phyloP scores from a whole-genome alignment of 2,329 filamentous ascomycete genomes.

The Epichloe amarillans region DNA sequence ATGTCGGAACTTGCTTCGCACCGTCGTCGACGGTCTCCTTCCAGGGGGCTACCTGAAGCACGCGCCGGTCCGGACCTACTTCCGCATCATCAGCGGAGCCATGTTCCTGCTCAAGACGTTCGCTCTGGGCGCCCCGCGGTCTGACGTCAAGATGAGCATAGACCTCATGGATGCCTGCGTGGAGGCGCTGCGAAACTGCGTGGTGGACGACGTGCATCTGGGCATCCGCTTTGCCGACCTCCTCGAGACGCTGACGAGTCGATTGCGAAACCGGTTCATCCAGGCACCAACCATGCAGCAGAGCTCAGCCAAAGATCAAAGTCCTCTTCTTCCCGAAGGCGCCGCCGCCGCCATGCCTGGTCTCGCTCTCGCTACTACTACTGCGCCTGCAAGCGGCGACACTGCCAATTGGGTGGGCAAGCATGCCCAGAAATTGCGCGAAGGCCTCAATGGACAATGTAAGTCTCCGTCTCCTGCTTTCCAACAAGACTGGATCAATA shows the following conservation, averaged over 20 bases:
- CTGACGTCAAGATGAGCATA: constrained; percentile 64
- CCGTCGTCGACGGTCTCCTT: constrained; percentile 63
- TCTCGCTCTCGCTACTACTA: neutral
- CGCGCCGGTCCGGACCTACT: constrained; percentile 72
- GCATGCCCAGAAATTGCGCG: constrained; percentile 27
- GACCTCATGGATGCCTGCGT: constrained; percentile 63
- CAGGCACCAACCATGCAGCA: constrained; percentile 41
- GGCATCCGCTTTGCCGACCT: constrained; percentile 75
- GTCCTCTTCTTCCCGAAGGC: constrained; percentile 23
- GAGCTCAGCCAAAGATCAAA: constrained; percentile 27
- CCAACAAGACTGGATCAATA: neutral
- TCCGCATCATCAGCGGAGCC: constrained; percentile 72
- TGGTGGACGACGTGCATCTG: constrained; percentile 75
- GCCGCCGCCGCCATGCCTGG: constrained; percentile 12
- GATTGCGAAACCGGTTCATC: constrained; percentile 62
- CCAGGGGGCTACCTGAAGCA: constrained; percentile 68
- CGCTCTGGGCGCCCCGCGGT: constrained; percentile 64
- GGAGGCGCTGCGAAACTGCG: constrained; percentile 59
- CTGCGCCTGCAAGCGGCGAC: constrained; percentile 10
- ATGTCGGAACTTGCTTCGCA: constrained; percentile 60
- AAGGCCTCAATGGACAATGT: constrained; percentile 27
- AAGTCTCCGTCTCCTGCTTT: constrained; percentile 7
- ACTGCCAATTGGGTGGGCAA: constrained; percentile 20
- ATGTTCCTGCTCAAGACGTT: constrained; percentile 82
- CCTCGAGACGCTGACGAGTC: constrained; percentile 63